Percentiles rank a stretch among this genome's conserved stretches.
Conservation (phyloP, 2,329 filamentous ascomycete species). For the Tolypocladium amazonense region DNA sequence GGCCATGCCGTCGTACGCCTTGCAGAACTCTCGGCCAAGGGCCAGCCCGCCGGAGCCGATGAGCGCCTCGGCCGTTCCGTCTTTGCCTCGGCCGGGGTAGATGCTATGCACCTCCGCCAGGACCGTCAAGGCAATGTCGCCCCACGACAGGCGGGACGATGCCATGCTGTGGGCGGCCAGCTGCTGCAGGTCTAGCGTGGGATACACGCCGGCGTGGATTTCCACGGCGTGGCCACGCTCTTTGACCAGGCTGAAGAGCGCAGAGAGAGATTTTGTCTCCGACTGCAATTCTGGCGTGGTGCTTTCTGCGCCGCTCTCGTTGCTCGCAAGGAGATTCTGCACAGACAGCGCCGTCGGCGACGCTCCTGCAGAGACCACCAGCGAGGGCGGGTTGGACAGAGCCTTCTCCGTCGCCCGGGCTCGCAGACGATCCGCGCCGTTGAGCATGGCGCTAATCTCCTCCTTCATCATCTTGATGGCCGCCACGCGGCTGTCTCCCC, state of each 20-base stretch:
- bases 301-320: conserved; percentile 3
- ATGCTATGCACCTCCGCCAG: conserved; percentile 62
- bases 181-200: conserved; percentile 69
- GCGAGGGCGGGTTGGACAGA: conserved; percentile 7
- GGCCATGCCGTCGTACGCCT: conserved; percentile 62
- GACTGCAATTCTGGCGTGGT: conserved; percentile 7
- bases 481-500: conserved; percentile 16
- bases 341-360: conserved; percentile 52
- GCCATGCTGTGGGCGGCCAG: conserved; percentile 56
- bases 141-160: conserved; percentile 30
- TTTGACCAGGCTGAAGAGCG: conserved; percentile 15
- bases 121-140: conserved; percentile 55
- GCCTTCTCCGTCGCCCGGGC: conserved; percentile 7
- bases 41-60: conserved; percentile 60
- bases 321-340: conserved; percentile 11
- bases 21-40: conserved; percentile 64
- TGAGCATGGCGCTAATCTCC: conserved; percentile 18
- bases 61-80: conserved; percentile 48
- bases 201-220: conserved; percentile 68
- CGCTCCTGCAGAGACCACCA: conserved; percentile 57
- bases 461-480: conserved; percentile 18
- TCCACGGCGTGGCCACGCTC: conserved; percentile 42
- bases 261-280: conserved; percentile 9
- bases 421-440: conserved; percentile 11
- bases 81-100: conserved; percentile 47